Base-by-base conservation (phyloP, 805 yeast genomes). In the Ogataea trehalophila region DNA sequence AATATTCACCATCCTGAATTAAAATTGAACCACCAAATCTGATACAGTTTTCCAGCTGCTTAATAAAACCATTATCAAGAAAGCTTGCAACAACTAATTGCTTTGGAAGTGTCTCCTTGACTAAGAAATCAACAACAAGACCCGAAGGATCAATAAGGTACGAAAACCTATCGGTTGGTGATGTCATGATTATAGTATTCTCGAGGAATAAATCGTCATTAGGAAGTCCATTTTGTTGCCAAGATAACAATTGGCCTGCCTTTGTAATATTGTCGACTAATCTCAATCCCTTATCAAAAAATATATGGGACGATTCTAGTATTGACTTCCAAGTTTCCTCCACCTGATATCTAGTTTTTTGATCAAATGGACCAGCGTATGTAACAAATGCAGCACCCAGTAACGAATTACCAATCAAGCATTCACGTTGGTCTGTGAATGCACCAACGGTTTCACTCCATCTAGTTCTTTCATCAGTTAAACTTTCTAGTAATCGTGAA, bases 21-120 rank as follows among this genome's bases (percentile, higher is more conserved):
- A 91, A 59, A 7, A 92, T 68, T 0, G 77, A 57, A 2, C 87
- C 89, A 5, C 98, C 97, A 71, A 91, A 91, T 53, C 94, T 71
- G 26, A 91, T 61, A 0, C 95, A 84, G 57, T 88, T 85, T 60
- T 90, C 96, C 15, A 92, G 59, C 39, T 80, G 85, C 53, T 81
- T 83, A 3, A 76, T 61, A 60, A 83, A 87, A 0, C 84, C 78
- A 5, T 73, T 76, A 56, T 86, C 89, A 39, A 85, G 63, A 58
- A 92, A 87, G 56, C 95, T 86, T 0, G 95, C 79, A 0, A 81
- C 60, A 2, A 74, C 65, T 6, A 82, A 56, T 45, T 71, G 72
- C 39, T 66, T 64, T 0, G 72, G 69, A 0, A 52, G 52, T n/a
- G 51, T 38, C 45, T 54, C 57, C 16, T 65, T 57, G 5, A 50